A percentile compares a stretch with the other conserved stretches of the same genome.
phyloP scores from a whole-genome alignment of 225 moss, liverwort and hornwort genomes.

The Thuidium tamariscinum region DNA sequence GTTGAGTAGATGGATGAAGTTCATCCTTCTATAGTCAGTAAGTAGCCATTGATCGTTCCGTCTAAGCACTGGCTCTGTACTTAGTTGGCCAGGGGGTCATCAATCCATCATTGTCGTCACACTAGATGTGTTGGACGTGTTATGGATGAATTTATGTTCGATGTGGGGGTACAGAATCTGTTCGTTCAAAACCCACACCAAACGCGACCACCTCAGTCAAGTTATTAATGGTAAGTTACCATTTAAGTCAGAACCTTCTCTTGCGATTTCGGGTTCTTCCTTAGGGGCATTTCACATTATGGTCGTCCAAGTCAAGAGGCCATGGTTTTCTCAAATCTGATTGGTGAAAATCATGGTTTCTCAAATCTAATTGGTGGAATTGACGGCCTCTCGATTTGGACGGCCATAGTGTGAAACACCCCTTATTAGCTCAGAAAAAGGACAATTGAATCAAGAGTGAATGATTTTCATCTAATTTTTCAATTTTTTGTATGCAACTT shows the following conservation, averaged over 20 bases:
- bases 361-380: no score
- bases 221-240: neutral
- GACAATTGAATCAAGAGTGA: neutral
- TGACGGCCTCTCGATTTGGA: no score
- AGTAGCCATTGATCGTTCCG: no score
- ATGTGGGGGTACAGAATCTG: neutral
- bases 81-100: neutral
- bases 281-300: no score
- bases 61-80: no score
- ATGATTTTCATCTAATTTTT: neutral
- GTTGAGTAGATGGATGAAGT: neutral
- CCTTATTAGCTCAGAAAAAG: no score
- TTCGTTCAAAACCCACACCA: neutral
- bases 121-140: neutral
- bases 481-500: neutral
- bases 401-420: no score
- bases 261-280: neutral
- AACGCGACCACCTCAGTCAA: neutral
- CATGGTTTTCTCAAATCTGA: no score
- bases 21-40: neutral
- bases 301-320: no score
- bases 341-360: no score
- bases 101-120: no score
- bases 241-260: neutral
- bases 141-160: neutral